Conservation (phyloP, 768 basidiomycete species). For the Hemileccinum rubropunctum region DNA sequence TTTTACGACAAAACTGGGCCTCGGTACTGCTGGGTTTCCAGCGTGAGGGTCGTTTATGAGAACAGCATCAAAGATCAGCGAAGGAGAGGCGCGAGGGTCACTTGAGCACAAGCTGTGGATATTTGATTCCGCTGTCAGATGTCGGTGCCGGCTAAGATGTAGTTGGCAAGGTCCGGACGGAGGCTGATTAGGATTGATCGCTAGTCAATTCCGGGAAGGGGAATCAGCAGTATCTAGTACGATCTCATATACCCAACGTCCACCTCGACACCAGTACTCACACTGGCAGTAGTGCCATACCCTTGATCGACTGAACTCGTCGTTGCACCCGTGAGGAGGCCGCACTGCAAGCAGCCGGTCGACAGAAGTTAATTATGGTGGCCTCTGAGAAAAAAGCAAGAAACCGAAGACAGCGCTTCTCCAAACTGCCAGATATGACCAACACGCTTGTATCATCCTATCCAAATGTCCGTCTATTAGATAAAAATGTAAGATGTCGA, state of each 20-base stretch:
- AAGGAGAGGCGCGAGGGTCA: slow-evolving; percentile 9
- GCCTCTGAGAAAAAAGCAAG: slow-evolving; percentile 9
- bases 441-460: slow-evolving; percentile 23
- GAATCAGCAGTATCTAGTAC: not conserved
- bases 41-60: slow-evolving; percentile 16
- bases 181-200: slow-evolving; percentile 19
- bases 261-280: slow-evolving; percentile 7
- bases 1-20: slow-evolving; percentile 11
- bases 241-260: not conserved
- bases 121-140: slow-evolving; percentile 32
- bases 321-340: slow-evolving; percentile 25
- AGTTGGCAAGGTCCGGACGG: slow-evolving; percentile 5
- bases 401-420: slow-evolving; percentile 10
- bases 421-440: slow-evolving; percentile 25
- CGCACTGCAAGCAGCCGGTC: slow-evolving; percentile 29
- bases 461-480: slow-evolving; percentile 38
- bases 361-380: slow-evolving; percentile 23
- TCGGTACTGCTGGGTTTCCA: slow-evolving; percentile 12
- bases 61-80: slow-evolving; percentile 25
- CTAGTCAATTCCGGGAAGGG: slow-evolving; percentile 3
- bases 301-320: slow-evolving; percentile 3
- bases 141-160: slow-evolving; percentile 14
- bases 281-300: not conserved
- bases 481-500: slow-evolving; percentile 29
- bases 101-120: slow-evolving; percentile 5